phyloP scores from a whole-genome alignment of 1,284 basidiomycete species.

The Trichosporon coremiiforme region DNA sequence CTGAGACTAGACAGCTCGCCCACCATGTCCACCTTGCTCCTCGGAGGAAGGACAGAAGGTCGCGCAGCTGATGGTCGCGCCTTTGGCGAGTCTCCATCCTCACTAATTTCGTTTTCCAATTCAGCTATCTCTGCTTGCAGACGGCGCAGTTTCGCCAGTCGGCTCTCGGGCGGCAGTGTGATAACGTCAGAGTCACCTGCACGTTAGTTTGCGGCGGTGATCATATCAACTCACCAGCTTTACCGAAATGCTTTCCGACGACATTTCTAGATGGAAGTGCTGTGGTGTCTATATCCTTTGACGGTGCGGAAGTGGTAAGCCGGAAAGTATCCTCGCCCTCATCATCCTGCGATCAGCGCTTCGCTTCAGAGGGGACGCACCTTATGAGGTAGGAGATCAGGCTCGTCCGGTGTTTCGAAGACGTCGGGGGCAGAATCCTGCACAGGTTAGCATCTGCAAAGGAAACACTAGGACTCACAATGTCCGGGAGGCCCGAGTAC shows the following conservation, averaged over 20 bases:
- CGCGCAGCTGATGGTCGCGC: conserved; percentile 15
- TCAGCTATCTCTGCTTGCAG: conserved; percentile 58
- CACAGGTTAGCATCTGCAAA: neutral
- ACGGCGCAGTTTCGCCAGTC: conserved; percentile 53
- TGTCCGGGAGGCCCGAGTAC: conserved; percentile 85
- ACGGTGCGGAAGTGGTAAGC: neutral
- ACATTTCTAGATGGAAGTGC: conserved; percentile 22
- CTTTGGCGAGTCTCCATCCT: conserved; percentile 10
- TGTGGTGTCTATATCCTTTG: conserved; percentile 22
- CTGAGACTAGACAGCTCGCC: conserved; percentile 40
- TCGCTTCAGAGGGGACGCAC: conserved; percentile 29
- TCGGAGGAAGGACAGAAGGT: conserved; percentile 36
- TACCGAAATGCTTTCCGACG: neutral
- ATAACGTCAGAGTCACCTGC: neutral
- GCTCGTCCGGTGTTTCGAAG: conserved; percentile 81
- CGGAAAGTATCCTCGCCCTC: conserved; percentile 27
- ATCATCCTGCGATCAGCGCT: conserved; percentile 23
- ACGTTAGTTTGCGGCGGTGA: neutral
- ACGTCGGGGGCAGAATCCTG: conserved; percentile 88
- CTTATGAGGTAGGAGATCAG: conserved; percentile 37
- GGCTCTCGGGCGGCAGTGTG: conserved; percentile 18
- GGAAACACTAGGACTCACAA: conserved; percentile 62
- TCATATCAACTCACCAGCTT: neutral
- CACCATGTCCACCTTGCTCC: conserved; percentile 43
- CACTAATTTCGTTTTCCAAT: conserved; percentile 55